Evolutionary conservation across 176 grass and related monocot species (phyloP).

Genomic region (Oryza glumipatula): DNA sequence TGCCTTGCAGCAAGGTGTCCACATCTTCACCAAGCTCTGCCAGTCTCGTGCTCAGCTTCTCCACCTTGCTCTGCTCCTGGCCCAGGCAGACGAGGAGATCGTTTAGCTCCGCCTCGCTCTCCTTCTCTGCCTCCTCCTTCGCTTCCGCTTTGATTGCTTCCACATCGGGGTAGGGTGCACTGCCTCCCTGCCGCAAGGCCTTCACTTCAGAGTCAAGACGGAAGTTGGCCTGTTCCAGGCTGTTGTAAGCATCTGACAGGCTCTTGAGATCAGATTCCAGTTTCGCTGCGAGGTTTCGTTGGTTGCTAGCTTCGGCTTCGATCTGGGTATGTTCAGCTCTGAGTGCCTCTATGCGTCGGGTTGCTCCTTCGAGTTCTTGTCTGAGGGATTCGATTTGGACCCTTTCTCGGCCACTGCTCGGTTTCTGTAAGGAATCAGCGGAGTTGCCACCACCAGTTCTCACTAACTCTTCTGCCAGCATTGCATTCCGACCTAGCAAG

Average conservation of each 20-base stretch:
- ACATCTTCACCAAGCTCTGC: slow-evolving; percentile 83
- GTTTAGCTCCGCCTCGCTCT: slow-evolving; percentile 80
- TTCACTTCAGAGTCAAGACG: slow-evolving; percentile 70
- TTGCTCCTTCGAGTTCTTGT: slow-evolving; percentile 78
- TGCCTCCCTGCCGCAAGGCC: slow-evolving; percentile 64
- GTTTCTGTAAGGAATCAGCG: slow-evolving; percentile 60
- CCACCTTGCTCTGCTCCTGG: slow-evolving; percentile 98
- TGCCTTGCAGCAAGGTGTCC: slow-evolving; percentile 81
- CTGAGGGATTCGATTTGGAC: slow-evolving; percentile 79
- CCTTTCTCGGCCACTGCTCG: slow-evolving; percentile 70
- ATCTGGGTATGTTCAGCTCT: slow-evolving; percentile 72
- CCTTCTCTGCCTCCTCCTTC: slow-evolving; percentile 89
- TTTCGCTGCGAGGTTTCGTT: slow-evolving; percentile 73
- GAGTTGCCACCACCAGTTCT: slow-evolving; percentile 53
- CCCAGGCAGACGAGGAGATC: slow-evolving; percentile 97
- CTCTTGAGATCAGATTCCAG: slow-evolving; percentile 95
- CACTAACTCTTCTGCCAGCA: slow-evolving; percentile 91
- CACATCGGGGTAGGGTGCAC: slow-evolving; percentile 54
- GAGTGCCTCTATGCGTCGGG: slow-evolving; percentile 62
- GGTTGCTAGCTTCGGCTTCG: slow-evolving; percentile 71
- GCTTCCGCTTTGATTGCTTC: slow-evolving; percentile 74
- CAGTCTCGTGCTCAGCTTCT: slow-evolving; percentile 78
- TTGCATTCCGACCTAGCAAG: slow-evolving; percentile 78
- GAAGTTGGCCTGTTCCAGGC: slow-evolving; percentile 80
- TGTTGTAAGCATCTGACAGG: slow-evolving; percentile 95